Evolutionary conservation across 179 eudicot species (phyloP).

Genomic region (Heliamphora pulchella): DNA sequence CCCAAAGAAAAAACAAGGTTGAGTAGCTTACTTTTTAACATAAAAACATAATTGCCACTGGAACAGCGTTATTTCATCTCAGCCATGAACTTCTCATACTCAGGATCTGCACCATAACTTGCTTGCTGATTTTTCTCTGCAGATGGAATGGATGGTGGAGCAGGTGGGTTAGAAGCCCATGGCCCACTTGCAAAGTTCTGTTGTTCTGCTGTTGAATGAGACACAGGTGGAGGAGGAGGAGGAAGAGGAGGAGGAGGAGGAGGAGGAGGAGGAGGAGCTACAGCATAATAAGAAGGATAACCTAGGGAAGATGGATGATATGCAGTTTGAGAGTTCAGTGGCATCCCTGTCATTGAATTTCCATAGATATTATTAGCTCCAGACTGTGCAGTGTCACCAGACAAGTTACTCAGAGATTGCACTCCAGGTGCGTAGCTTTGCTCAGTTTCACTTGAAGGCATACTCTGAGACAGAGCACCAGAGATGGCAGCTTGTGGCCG

Average conservation of each 20-base stretch:
- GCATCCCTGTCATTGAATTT: conserved; percentile 25
- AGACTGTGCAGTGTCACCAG: conserved; percentile 37
- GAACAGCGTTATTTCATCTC: conserved; percentile 51
- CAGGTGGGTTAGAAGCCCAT: conserved; percentile 56
- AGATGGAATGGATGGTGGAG: conserved; percentile 31
- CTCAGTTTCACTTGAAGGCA: conserved; percentile 38
- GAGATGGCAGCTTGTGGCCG: conserved; percentile 29
- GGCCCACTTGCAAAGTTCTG: conserved; percentile 45
- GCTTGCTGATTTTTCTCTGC: conserved; percentile 40
- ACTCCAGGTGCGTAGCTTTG: conserved; percentile 48
- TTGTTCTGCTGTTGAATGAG: conserved; percentile 28
- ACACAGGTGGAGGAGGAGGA: conserved; percentile 32
- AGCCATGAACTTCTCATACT: conserved; percentile 82
- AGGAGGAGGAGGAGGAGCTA: conserved; percentile 41
- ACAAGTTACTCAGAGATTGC: conserved; percentile 32
- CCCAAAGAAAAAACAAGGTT: conserved; percentile 1
- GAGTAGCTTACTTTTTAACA: conserved; percentile 30
- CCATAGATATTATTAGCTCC: conserved; percentile 37
- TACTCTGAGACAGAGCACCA: conserved; percentile 34
- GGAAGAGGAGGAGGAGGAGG: conserved; percentile 39
- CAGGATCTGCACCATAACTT: conserved; percentile 47
- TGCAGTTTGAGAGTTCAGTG: conserved; percentile 38
- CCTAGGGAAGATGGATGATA: conserved; percentile 46
- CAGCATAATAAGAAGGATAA: conserved; percentile 51
- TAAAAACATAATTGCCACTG: not conserved